Conservation (phyloP, 2,329 filamentous ascomycete species). For the Rhinocladiella similis region DNA sequence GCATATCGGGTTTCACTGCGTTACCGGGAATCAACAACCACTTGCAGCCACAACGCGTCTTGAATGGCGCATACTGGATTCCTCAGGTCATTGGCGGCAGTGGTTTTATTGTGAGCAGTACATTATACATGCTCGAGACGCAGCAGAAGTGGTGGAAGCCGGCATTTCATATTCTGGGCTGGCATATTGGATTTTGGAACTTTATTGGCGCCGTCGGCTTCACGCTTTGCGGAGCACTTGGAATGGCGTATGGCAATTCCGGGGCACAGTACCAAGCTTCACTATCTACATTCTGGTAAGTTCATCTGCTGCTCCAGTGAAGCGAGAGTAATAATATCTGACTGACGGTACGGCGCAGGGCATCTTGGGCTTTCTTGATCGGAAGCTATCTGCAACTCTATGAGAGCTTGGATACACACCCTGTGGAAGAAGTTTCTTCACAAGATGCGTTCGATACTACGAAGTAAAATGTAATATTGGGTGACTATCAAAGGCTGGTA, state of each 20-base stretch:
- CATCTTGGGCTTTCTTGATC: constrained; percentile 44
- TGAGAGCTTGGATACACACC: constrained; percentile 50
- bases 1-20: constrained; percentile 62
- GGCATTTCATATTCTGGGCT: constrained; percentile 58
- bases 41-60: constrained; percentile 43
- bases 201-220: constrained; percentile 64
- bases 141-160: constrained; percentile 64
- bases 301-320: background rate
- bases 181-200: constrained; percentile 69
- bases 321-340: too few species aligned
- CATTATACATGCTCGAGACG: constrained; percentile 67
- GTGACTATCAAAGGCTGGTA: too few species aligned
- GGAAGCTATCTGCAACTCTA: constrained; percentile 52
- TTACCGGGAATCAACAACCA: constrained; percentile 57
- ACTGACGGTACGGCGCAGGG: constrained; percentile 18
- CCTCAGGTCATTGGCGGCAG: constrained; percentile 63
- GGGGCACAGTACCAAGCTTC: constrained; percentile 49
- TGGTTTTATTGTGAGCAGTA: constrained; percentile 60
- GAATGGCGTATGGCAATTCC: constrained; percentile 44
- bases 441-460: background rate
- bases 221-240: constrained; percentile 60
- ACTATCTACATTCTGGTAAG: constrained; percentile 48
- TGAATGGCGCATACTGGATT: constrained; percentile 61
- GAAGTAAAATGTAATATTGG: background rate
- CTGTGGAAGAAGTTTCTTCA: constrained; percentile 38